Conservation (phyloP, 768 basidiomycete genomes). For the Tricholoma flavovirens region DNA sequence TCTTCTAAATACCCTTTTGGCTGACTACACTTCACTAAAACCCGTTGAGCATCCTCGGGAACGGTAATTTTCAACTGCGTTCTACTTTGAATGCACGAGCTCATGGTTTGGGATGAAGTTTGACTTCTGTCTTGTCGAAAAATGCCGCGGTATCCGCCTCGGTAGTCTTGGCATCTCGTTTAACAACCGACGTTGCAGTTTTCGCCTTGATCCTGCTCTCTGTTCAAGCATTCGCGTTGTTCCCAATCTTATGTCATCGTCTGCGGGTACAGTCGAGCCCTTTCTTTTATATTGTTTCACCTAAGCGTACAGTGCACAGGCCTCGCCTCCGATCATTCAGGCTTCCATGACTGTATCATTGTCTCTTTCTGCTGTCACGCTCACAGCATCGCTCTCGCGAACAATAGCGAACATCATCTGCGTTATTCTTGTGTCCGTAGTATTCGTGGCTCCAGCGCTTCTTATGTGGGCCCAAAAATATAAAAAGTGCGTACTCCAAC, state of each 20-base stretch:
- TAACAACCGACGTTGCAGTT: slow-evolving; percentile 77
- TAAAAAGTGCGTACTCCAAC: slow-evolving; percentile 62
- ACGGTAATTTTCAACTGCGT: slow-evolving; percentile 36
- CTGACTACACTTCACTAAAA: slow-evolving; percentile 65
- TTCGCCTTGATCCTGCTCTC: slow-evolving; percentile 86
- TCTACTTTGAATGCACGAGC: slow-evolving; percentile 16
- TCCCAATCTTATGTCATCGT: slow-evolving; percentile 71
- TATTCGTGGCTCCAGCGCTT: slow-evolving; percentile 67
- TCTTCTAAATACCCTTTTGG: slow-evolving; percentile 72
- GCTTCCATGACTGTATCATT: slow-evolving; percentile 48
- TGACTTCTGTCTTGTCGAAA: slow-evolving; percentile 81
- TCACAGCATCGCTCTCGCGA: slow-evolving; percentile 50
- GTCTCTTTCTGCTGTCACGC: slow-evolving; percentile 41
- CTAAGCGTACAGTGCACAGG: slow-evolving; percentile 28
- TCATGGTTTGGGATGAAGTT: slow-evolving; percentile 32
- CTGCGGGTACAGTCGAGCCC: slow-evolving; percentile 47
- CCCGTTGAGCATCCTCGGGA: slow-evolving; percentile 44
- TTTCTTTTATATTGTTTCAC: slow-evolving; percentile 4
- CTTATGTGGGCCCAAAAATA: slow-evolving; percentile 82
- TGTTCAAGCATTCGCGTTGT: slow-evolving; percentile 77
- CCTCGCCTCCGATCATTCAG: slow-evolving; percentile 41
- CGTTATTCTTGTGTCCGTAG: slow-evolving; percentile 47
- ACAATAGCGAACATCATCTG: slow-evolving; percentile 50
- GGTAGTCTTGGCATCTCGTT: slow-evolving; percentile 88
- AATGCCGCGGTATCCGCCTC: slow-evolving; percentile 91